Base-by-base conservation (phyloP, 202 grass and related monocot species). In the Tripidium arundinaceum region DNA sequence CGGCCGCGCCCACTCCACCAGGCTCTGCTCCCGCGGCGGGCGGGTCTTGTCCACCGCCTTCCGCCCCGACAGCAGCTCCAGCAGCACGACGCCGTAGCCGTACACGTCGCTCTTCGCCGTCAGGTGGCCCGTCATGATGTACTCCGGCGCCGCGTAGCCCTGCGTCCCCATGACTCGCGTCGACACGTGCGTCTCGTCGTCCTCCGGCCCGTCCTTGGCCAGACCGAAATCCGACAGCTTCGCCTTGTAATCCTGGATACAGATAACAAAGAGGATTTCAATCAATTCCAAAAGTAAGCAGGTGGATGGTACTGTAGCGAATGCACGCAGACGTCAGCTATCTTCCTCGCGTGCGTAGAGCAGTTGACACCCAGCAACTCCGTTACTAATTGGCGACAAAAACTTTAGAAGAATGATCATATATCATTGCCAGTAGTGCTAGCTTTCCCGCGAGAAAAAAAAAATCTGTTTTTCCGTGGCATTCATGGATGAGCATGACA, bases 51-150 rank as follows among this genome's bases (percentile, higher is more conserved):
- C 93, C 11, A 97, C 93, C 3, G 93, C 86, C 74, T 81, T 80
- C 15, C 90, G 76, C 5, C 93, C 93, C 8, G 93, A 76, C 16
- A 97, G 81, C 8, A 97, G 74, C 80, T 97, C 93, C 3, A 97
- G 64, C 11, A 97, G 75, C 50, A 97, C 93, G 33, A 97, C 93
- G 62, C 93, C 93, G 13, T 75, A 97, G 19, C 93, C 89, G 29
- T 97, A 97, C 42, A 97, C 93, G 25, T 97, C 93, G 68, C 93
- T 97, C 67, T 97, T 97, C 16, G 88, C 90, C 22, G 93, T 97
- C 28, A 97, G 43, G 82, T 97, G 93, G 82, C 93, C 93, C 4
- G 93, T 97, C 93, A 97, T 89, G 65, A 97, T 97, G 86, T 97
- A 97, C 80, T 97, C 93, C 0, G 93, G 93, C 27, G 90, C 93